These are phyloP conservation scores for Artemisia annua DNA, from an alignment of 129 eudicot species.

Conservation along the genomic window DNA sequence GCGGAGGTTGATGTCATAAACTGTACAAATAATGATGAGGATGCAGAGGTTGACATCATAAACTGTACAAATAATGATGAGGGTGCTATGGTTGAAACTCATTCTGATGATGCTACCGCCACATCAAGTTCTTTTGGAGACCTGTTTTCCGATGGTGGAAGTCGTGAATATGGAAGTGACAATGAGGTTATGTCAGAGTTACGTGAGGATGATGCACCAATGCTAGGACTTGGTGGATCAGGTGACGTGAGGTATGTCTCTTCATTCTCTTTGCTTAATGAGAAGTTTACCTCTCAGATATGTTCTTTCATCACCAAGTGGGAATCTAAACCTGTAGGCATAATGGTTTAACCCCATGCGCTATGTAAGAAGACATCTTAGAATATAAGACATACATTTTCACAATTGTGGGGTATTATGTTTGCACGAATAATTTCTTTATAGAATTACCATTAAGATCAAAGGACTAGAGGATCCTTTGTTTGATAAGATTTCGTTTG, in stretches of 20 bases:
- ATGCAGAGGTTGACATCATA: constrained; percentile 32
- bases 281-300: not conserved
- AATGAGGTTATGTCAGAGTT: constrained; percentile 55
- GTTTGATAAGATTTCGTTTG: no score
- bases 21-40: constrained; percentile 21
- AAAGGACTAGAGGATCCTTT: no score
- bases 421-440: not conserved
- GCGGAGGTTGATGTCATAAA: constrained; percentile 25
- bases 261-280: constrained; percentile 1
- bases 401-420: not conserved
- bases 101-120: constrained; percentile 49
- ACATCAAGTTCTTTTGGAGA: constrained; percentile 77
- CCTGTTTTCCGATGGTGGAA: constrained; percentile 40
- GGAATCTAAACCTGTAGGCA: not conserved
- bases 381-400: not conserved
- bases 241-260: constrained; percentile 50
- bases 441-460: no score
- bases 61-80: constrained; percentile 32
- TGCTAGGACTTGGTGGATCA: constrained; percentile 36
- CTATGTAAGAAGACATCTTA: constrained; percentile 2
- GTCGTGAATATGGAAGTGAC: constrained; percentile 39
- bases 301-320: not conserved
- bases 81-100: constrained; percentile 28
- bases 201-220: constrained; percentile 37
- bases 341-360: not conserved